phyloP scores from a whole-genome alignment of 2,329 filamentous ascomycete species.

The Arthrocladium fulminans region DNA sequence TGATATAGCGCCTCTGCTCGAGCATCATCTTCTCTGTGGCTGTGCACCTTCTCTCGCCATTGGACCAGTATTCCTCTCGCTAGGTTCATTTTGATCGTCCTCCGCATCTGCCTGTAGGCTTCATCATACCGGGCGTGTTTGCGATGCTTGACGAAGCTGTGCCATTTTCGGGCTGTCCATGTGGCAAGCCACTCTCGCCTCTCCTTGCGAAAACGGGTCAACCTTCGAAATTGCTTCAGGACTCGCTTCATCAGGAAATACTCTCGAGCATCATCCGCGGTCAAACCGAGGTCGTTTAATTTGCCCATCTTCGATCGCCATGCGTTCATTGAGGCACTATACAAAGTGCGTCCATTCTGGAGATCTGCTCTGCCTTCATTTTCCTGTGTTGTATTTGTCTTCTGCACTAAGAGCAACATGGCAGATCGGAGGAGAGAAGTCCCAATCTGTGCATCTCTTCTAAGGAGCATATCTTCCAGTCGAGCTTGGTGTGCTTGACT shows the following conservation, averaged over 20 bases:
- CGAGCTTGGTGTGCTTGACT: constrained; percentile 3
- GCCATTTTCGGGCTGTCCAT: constrained; percentile 4
- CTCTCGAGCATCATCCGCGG: constrained; percentile 6
- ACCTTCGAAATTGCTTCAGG: background rate
- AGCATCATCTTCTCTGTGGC: background rate
- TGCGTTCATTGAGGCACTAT: constrained; percentile 2
- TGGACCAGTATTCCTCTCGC: constrained; percentile 1
- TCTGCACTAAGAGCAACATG: background rate
- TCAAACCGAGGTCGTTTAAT: background rate
- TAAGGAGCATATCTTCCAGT: constrained; percentile 2
- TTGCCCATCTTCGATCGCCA: constrained; percentile 4
- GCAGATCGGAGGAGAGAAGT: background rate
- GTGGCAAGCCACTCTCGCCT: constrained; percentile 1
- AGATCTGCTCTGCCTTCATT: constrained; percentile 1
- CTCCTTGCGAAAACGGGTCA: background rate
- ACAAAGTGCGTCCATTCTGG: background rate
- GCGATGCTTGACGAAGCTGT: background rate
- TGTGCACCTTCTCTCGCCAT: constrained; percentile 2
- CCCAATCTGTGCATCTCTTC: background rate
- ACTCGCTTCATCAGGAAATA: constrained; percentile 9
- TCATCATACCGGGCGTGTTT: constrained; percentile 9
- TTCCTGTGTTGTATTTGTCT: background rate
- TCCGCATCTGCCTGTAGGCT: constrained; percentile 9
- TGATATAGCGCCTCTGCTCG: constrained; percentile 5
- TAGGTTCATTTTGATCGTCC: constrained; percentile 8